These are phyloP conservation scores for Chalaropsis thielavioides DNA, from an alignment of 2,329 filamentous ascomycete genomes.

Conservation along the genomic window DNA sequence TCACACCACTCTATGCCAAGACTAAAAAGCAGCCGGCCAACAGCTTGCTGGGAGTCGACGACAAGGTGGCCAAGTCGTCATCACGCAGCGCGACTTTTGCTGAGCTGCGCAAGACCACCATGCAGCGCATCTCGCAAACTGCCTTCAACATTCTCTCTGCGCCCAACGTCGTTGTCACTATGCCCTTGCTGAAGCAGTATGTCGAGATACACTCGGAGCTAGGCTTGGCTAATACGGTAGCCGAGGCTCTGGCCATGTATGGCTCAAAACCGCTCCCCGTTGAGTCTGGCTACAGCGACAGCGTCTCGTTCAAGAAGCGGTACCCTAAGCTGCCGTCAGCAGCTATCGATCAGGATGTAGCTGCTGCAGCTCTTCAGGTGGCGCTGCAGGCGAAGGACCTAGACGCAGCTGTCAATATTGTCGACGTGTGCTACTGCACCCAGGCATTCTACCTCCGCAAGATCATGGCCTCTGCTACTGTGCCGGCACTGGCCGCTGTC, in stretches of 20 bases:
- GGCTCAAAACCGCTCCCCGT: slow-evolving; percentile 64
- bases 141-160: slow-evolving; percentile 60
- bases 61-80: background rate
- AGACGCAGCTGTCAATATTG: slow-evolving; percentile 58
- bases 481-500: slow-evolving; percentile 42
- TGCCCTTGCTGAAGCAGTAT: slow-evolving; percentile 56
- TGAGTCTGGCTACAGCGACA: slow-evolving; percentile 2
- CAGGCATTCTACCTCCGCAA: slow-evolving; percentile 54
- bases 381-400: slow-evolving; percentile 71
- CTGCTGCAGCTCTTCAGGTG: slow-evolving; percentile 58
- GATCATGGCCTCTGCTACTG: slow-evolving; percentile 46
- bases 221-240: slow-evolving; percentile 59
- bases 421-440: slow-evolving; percentile 53
- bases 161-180: slow-evolving; percentile 66
- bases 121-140: slow-evolving; percentile 39
- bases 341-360: slow-evolving; percentile 57
- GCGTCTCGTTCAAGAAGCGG: slow-evolving; percentile 24
- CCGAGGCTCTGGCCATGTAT: slow-evolving; percentile 67
- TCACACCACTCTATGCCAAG: slow-evolving; percentile 24
- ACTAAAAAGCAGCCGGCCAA: slow-evolving; percentile 4
- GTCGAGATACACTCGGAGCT: slow-evolving; percentile 62
- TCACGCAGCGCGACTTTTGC: slow-evolving; percentile 10
- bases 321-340: slow-evolving; percentile 55
- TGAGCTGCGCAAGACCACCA: slow-evolving; percentile 29
- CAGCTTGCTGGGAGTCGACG: slow-evolving; percentile 26